phyloP scores from a whole-genome alignment of 2,329 filamentous ascomycete species.

The Aureobasidium sp. region DNA sequence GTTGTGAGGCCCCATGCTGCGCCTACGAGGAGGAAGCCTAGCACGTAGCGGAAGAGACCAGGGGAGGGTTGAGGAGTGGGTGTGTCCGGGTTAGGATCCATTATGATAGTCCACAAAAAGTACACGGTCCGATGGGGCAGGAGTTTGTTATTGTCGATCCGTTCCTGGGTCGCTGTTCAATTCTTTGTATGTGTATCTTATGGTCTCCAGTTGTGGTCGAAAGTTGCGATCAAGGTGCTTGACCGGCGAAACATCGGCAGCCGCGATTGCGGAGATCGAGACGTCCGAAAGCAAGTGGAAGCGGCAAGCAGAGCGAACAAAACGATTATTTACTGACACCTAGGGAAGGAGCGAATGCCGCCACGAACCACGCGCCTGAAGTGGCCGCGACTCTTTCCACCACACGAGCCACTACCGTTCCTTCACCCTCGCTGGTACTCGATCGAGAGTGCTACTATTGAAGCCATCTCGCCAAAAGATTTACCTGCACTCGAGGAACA shows the following conservation, averaged over 20 bases:
- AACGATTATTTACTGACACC: background rate
- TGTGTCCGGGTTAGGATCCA: slow-evolving; percentile 29
- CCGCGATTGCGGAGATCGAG: background rate
- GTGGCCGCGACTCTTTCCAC: slow-evolving; percentile 2
- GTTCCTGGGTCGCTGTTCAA: no score
- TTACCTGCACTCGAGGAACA: background rate
- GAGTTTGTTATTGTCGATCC: no score
- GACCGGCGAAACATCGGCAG: background rate
- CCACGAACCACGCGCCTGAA: slow-evolving; percentile 1
- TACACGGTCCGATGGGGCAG: no score
- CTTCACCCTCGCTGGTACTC: slow-evolving; percentile 11
- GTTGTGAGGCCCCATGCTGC: slow-evolving; percentile 63
- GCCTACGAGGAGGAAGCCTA: background rate
- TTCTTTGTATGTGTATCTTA: no score
- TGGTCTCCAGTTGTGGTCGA: no score
- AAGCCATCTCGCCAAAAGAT: background rate
- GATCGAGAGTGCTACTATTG: background rate
- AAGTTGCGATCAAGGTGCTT: background rate
- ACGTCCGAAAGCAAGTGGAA: background rate
- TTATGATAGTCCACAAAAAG: slow-evolving; percentile 1
- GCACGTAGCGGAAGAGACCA: slow-evolving; percentile 6
- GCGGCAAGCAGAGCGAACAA: background rate
- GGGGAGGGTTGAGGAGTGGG: slow-evolving; percentile 19
- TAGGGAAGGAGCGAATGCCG: slow-evolving; percentile 11
- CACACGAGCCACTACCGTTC: background rate